Evolutionary conservation across 176 grass and related monocot species (phyloP), one percentile per base, ranked within the genome.

Genomic region (Elaeis guineensis): DNA sequence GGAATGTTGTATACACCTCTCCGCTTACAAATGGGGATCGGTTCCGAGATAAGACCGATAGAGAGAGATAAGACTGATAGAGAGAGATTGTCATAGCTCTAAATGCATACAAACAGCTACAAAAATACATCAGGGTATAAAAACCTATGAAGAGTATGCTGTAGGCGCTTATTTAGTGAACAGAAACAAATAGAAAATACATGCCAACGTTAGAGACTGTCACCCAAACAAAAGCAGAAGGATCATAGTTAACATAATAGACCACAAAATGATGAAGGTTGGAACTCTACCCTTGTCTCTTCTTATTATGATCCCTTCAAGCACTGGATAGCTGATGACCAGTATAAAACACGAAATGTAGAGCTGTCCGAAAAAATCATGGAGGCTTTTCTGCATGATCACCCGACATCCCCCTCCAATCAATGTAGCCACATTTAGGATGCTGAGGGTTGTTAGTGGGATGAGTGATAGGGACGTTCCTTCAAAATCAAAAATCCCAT

Each of bases 391-490:
- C 9, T 65, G 6, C 23, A 6, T 5, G 19, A 66, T 57, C 72
- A 77, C 80, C 66, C n/a, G 62, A 58, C 76, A 83, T 4, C 57
- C 49, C 21, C 77, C 77, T 6, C n/a, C 55, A 14, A 71, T 20
- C 5, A 89, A 65, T 14, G 64, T 63, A 0, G 26, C 73, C 15
- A 64, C 21, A 14, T 89, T 89, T 53, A 89, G 73, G 28, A 84
- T 25, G 55, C 73, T 51, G 19, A 89, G 85, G 30, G 77, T 80
- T 55, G 85, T 84, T 15, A 73, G 80, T 12, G 85, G 85, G 54
- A 89, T 77, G 67, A 89, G 73, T 55, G 84, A 71, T 59, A 67
- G 4, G 3, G 73, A 71, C 59, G 74, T 72, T 0, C 80, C 85
- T 9, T 67, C 17, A 28, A 84, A 89, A 49, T 89, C 76, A 55